Evolutionary conservation across 306 rosid species (phyloP).

Genomic region (Dalbergia cochinchinensis): DNA sequence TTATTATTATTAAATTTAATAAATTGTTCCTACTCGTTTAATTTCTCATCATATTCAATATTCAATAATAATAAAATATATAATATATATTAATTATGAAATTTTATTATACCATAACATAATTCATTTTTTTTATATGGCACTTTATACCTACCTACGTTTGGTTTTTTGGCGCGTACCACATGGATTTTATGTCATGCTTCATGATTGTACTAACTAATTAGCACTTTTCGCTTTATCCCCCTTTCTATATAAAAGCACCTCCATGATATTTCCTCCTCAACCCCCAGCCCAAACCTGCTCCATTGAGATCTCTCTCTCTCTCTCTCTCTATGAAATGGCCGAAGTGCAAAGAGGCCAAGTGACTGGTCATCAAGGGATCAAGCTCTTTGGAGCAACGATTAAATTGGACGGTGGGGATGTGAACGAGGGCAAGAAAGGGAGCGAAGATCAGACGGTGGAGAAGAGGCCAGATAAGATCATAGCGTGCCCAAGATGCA

Average conservation of each 20-base stretch:
- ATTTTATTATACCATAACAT: too few relatives aligned
- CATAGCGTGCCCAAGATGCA: slow-evolving; percentile 88
- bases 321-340: slow-evolving; percentile 48
- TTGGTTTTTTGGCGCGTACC: slow-evolving; percentile 46
- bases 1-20: too few relatives aligned
- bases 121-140: slow-evolving; percentile 37
- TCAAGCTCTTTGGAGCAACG: slow-evolving; percentile 84
- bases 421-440: slow-evolving; percentile 51
- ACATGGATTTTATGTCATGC: slow-evolving; percentile 34
- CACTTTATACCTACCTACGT: slow-evolving; percentile 50
- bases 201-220: slow-evolving; percentile 44
- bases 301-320: slow-evolving; percentile 36
- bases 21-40: too few relatives aligned
- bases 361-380: slow-evolving; percentile 58
- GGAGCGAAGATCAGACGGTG: slow-evolving; percentile 47
- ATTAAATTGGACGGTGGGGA: slow-evolving; percentile 58
- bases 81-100: too few relatives aligned
- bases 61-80: too few relatives aligned
- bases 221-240: slow-evolving; percentile 44
- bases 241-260: slow-evolving; percentile 17
- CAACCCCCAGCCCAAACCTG: slow-evolving; percentile 39
- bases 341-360: slow-evolving; percentile 53
- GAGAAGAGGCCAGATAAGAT: slow-evolving; percentile 78
- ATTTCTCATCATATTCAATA: too few relatives aligned
- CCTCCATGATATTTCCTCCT: slow-evolving; percentile 31